These are phyloP conservation scores for Rickenella mellea DNA, from an alignment of 768 basidiomycete species.

Conservation along the genomic window DNA sequence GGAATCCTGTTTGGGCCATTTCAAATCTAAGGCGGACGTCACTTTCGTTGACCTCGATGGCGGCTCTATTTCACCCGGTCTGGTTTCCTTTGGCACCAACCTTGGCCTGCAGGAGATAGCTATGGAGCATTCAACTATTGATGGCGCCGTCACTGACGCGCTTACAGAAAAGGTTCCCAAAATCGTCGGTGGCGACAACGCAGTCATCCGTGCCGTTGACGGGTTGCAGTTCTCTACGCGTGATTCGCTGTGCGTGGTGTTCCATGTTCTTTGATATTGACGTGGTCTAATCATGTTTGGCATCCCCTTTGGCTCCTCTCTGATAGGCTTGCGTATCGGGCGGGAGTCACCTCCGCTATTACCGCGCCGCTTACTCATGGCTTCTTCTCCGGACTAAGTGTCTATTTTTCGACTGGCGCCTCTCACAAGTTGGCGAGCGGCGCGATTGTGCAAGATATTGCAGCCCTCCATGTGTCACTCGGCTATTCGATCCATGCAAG, in stretches of 20 bases:
- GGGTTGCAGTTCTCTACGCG: slow-evolving; percentile 45
- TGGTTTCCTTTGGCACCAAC: slow-evolving; percentile 52
- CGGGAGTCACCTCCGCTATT: slow-evolving; percentile 65
- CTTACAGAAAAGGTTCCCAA: slow-evolving; percentile 9
- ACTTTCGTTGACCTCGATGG: slow-evolving; percentile 47
- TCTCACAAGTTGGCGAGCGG: slow-evolving; percentile 45
- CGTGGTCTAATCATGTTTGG: not conserved
- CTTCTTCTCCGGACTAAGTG: slow-evolving; percentile 55
- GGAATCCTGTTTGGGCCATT: slow-evolving; percentile 5
- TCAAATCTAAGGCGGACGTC: slow-evolving; percentile 7
- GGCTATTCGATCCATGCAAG: slow-evolving; percentile 31
- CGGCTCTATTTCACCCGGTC: slow-evolving; percentile 46
- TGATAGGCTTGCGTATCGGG: slow-evolving; percentile 57
- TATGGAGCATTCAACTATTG: slow-evolving; percentile 25
- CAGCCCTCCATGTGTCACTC: slow-evolving; percentile 52
- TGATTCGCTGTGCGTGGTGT: slow-evolving; percentile 34
- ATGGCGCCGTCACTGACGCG: slow-evolving; percentile 25
- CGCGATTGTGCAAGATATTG: slow-evolving; percentile 57
- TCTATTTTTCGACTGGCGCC: slow-evolving; percentile 51
- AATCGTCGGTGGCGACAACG: slow-evolving; percentile 12
- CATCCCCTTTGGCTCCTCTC: slow-evolving; percentile 3
- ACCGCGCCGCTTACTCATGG: slow-evolving; percentile 46
- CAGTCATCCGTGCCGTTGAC: slow-evolving; percentile 52
- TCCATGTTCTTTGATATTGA: not conserved
- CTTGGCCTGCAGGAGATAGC: slow-evolving; percentile 28